Conservation (phyloP, 2,329 filamentous ascomycete species). For the Curvularia lunata region DNA sequence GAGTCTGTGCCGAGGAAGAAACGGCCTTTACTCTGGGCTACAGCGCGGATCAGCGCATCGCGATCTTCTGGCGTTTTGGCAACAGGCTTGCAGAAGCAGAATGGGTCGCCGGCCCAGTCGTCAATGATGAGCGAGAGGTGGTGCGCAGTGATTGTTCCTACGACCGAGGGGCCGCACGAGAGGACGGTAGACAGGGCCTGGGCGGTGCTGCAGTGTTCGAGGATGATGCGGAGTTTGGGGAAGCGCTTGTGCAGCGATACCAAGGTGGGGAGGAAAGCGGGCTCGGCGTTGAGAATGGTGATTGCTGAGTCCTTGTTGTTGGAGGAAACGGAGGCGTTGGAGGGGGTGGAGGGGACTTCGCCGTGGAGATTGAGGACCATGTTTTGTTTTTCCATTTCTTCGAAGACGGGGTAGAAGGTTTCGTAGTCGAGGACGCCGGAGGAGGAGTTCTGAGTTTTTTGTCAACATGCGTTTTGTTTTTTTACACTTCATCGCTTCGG, state of each 20-base stretch:
- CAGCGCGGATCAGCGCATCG: slow-evolving; percentile 71
- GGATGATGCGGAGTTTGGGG: slow-evolving; percentile 68
- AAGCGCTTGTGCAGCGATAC: slow-evolving; percentile 75
- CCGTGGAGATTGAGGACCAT: slow-evolving; percentile 94
- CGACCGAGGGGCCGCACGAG: slow-evolving; percentile 77
- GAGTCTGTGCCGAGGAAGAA: slow-evolving; percentile 78
- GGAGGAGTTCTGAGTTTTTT: slow-evolving; percentile 57
- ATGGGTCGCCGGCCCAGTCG: slow-evolving; percentile 71
- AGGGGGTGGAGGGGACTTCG: slow-evolving; percentile 69
- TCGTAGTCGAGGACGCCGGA: slow-evolving; percentile 74
- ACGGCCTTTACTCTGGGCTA: slow-evolving; percentile 61
- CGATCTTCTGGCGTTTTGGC: slow-evolving; percentile 71
- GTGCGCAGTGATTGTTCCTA: slow-evolving; percentile 83
- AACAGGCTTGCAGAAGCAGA: slow-evolving; percentile 79
- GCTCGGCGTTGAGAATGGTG: slow-evolving; percentile 69
- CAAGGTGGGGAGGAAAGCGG: slow-evolving; percentile 81
- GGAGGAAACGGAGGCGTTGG: slow-evolving; percentile 23
- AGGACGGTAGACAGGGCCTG: slow-evolving; percentile 80
- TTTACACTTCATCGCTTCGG: neutral
- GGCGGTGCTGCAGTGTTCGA: slow-evolving; percentile 88
- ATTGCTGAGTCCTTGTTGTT: slow-evolving; percentile 31
- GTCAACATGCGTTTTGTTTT: neutral
- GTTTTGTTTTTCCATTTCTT: slow-evolving; percentile 84
- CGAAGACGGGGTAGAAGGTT: slow-evolving; percentile 78
- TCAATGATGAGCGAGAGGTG: slow-evolving; percentile 83